A percentile compares a stretch with the other conserved stretches of the same genome.
These are phyloP conservation scores for Syzygium oleosum DNA, from an alignment of 345 rosid genomes.

Conservation along the genomic window DNA sequence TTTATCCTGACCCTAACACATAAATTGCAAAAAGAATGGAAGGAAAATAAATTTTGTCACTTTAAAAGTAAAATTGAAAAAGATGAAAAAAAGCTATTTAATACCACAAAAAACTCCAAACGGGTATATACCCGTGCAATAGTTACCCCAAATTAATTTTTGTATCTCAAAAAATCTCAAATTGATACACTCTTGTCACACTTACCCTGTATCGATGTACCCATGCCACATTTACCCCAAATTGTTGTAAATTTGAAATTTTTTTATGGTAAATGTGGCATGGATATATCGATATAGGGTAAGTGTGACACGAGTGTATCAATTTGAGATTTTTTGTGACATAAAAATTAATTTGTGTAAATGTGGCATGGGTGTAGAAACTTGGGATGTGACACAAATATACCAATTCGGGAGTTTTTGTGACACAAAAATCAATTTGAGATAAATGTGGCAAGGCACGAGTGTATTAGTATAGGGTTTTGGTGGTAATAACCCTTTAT, in stretches of 20 bases:
- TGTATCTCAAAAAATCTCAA: background rate
- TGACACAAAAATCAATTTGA: too few species aligned
- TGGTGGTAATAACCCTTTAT: background rate
- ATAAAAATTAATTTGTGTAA: too few species aligned
- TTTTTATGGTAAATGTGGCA: background rate
- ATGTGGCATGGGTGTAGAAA: too few species aligned
- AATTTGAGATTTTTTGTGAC: too few species aligned
- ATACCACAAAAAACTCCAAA: background rate
- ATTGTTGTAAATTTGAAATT: background rate
- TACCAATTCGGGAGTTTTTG: too few species aligned
- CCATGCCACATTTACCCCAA: background rate
- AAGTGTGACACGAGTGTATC: too few species aligned
- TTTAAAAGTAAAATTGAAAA: background rate
- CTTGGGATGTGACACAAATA: too few species aligned
- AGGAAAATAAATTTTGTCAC: background rate
- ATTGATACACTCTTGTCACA: background rate
- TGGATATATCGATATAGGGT: accelerated
- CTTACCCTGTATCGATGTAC: background rate
- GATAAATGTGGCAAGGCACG: too few species aligned
- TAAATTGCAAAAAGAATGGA: background rate
- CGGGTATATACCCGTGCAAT: background rate
- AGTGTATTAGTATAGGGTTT: background rate
- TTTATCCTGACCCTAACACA: background rate
- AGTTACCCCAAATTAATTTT: background rate
- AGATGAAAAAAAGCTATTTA: background rate